These are phyloP conservation scores for Ustulina deusta DNA, from an alignment of 2,329 filamentous ascomycete species.

Conservation along the genomic window DNA sequence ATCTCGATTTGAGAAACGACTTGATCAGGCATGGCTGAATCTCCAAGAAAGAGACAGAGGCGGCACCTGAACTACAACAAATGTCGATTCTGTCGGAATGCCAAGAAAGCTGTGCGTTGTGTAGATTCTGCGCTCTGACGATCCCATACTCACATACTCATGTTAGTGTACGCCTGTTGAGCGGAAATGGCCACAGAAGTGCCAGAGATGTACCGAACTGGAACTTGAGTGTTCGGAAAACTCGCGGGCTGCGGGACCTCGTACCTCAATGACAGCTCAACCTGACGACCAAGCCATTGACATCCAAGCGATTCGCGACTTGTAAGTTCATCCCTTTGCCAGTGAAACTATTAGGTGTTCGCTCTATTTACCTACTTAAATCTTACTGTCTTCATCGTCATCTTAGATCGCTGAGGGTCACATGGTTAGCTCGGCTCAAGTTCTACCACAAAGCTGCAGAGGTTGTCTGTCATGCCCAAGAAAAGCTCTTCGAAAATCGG, in stretches of 20 bases:
- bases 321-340: background rate
- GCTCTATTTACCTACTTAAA: background rate
- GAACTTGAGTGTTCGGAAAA: conserved; percentile 29
- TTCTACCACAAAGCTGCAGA: conserved; percentile 3
- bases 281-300: background rate
- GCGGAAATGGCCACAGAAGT: conserved; percentile 26
- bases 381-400: background rate
- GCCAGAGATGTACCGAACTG: conserved; percentile 17
- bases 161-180: conserved; percentile 22
- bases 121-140: background rate
- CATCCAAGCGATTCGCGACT: background rate
- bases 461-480: background rate
- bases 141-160: background rate
- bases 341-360: background rate
- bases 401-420: conserved; percentile 15
- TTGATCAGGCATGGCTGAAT: conserved; percentile 21
- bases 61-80: conserved; percentile 26
- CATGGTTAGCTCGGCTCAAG: conserved; percentile 19
- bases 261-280: background rate
- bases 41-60: conserved; percentile 17
- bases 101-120: conserved; percentile 21
- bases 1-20: background rate
- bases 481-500: background rate
- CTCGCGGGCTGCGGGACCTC: conserved; percentile 13
- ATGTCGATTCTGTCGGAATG: conserved; percentile 23